phyloP scores from a whole-genome alignment of 352 stramenopile species.

The Phytophthora brassicae region DNA sequence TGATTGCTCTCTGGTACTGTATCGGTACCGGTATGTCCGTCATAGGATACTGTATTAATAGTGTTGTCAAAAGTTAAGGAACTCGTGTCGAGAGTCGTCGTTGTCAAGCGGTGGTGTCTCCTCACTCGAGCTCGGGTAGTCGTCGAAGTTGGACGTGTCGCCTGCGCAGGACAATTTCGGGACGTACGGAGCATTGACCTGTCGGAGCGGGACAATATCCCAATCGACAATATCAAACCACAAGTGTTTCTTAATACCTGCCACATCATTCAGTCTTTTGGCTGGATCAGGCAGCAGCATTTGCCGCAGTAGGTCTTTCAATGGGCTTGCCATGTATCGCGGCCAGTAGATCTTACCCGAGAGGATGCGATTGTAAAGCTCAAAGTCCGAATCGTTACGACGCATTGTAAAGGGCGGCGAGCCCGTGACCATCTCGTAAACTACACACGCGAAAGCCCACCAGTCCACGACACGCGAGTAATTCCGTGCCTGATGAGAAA shows the following conservation, averaged over 20 bases:
- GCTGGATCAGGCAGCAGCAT: slow-evolving; percentile 64
- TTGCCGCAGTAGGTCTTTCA: slow-evolving; percentile 63
- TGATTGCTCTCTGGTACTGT: slow-evolving; percentile 12
- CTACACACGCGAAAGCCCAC: slow-evolving; percentile 80
- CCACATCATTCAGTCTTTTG: slow-evolving; percentile 51
- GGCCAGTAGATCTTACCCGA: slow-evolving; percentile 60
- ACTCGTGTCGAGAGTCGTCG: slow-evolving; percentile 38
- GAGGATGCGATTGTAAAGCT: slow-evolving; percentile 83
- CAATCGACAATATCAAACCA: slow-evolving; percentile 78
- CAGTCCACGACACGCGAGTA: slow-evolving; percentile 85
- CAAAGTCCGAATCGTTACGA: slow-evolving; percentile 85
- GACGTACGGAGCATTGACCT: slow-evolving; percentile 50
- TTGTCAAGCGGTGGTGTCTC: slow-evolving; percentile 38
- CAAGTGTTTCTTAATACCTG: slow-evolving; percentile 52
- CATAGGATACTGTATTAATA: background rate
- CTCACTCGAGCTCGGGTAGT: slow-evolving; percentile 58
- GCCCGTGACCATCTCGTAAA: slow-evolving; percentile 82
- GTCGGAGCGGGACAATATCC: slow-evolving; percentile 43
- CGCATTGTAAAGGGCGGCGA: slow-evolving; percentile 76
- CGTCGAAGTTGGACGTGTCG: slow-evolving; percentile 67
- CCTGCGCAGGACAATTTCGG: slow-evolving; percentile 42
- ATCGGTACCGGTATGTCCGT: slow-evolving; percentile 7
- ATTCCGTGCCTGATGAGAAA: slow-evolving; percentile 45
- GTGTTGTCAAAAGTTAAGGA: slow-evolving; percentile 47
- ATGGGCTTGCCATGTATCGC: slow-evolving; percentile 37